Conservation (phyloP, 2,329 filamentous ascomycete species). For the Dothideomycetes sp. region DNA sequence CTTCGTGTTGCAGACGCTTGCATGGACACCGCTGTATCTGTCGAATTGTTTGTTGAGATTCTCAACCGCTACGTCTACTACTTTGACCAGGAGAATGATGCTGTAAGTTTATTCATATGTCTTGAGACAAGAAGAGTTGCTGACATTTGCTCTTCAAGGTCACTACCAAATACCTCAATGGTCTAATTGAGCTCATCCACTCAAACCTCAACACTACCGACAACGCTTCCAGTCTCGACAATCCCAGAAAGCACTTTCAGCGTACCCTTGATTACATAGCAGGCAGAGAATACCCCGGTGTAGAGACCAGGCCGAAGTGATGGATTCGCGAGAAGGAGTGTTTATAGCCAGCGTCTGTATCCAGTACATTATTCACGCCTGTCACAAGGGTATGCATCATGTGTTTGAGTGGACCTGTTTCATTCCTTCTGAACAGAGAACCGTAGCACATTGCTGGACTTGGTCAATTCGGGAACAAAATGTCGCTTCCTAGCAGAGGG, state of each 20-base stretch:
- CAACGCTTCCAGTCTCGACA: slow-evolving; percentile 73
- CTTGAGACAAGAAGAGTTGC: neutral
- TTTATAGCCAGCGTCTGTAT: neutral
- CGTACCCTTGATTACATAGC: slow-evolving; percentile 90
- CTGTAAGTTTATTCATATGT: slow-evolving; percentile 40
- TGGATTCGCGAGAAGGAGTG: neutral
- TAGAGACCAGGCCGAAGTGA: slow-evolving; percentile 56
- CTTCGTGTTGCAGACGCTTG: slow-evolving; percentile 94
- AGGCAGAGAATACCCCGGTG: slow-evolving; percentile 83
- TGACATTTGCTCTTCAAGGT: slow-evolving; percentile 39
- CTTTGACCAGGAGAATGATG: slow-evolving; percentile 98
- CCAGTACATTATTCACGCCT: neutral
- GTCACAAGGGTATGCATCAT: too few species aligned
- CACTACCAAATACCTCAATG: slow-evolving; percentile 95
- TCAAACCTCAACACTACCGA: slow-evolving; percentile 84
- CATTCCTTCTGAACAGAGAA: too few species aligned
- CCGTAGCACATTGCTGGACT: too few species aligned
- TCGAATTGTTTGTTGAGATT: slow-evolving; percentile 97
- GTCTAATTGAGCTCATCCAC: slow-evolving; percentile 94
- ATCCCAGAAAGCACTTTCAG: slow-evolving; percentile 85
- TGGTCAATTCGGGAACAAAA: too few species aligned
- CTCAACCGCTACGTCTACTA: slow-evolving; percentile 98
- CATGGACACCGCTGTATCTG: slow-evolving; percentile 95
- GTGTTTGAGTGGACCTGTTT: too few species aligned
- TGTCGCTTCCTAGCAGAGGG: too few species aligned